Percentiles rank a stretch among this genome's conserved stretches.
Evolutionary conservation across 192 early-diverging fungal species (phyloP).

Genomic region (Rhizoclosmatium sp.): DNA sequence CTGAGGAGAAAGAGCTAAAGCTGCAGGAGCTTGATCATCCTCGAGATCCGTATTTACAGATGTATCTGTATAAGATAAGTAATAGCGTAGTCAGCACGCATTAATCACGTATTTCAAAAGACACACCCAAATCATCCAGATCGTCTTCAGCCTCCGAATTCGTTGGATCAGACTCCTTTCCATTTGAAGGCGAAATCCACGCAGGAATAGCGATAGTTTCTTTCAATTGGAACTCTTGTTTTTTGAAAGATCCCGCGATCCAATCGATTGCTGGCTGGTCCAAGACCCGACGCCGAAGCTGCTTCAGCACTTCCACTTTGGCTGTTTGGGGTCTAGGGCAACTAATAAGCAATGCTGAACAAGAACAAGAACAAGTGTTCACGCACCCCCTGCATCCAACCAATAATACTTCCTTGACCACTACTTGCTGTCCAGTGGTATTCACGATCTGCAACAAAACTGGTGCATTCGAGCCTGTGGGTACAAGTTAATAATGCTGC

Average conservation of each 20-base stretch:
- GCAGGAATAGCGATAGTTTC: not conserved
- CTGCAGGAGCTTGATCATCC: no score
- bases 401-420: not conserved
- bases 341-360: not conserved
- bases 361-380: not conserved
- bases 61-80: not conserved
- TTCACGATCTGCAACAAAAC: not conserved
- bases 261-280: not conserved
- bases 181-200: not conserved
- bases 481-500: no score
- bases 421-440: not conserved
- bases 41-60: not conserved
- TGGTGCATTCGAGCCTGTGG: no score
- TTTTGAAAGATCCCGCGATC: not conserved
- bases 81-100: no score
- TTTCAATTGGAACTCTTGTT: not conserved
- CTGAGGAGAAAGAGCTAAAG: no score
- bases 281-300: not conserved
- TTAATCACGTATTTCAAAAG: no score
- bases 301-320: not conserved
- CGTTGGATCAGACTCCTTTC: not conserved
- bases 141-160: no score
- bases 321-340: slow-evolving; percentile 6
- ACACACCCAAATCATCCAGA: no score
- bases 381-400: not conserved